Conservation (phyloP, 2,329 filamentous ascomycete species). For the Botrytis medusae region DNA sequence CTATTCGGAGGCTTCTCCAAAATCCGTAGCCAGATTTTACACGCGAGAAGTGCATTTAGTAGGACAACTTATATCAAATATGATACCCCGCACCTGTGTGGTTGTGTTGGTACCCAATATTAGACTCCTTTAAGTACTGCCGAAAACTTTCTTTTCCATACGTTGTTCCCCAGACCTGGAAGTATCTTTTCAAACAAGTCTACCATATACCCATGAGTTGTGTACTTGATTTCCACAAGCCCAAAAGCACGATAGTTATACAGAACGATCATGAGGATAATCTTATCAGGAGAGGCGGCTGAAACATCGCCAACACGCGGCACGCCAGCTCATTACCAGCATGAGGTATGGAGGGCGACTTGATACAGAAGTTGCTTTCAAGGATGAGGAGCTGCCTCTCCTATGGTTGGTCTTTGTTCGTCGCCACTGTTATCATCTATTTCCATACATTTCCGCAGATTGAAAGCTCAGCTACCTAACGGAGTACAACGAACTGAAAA, state of each 20-base stretch:
- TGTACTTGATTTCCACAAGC: background rate
- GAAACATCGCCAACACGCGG: constrained; percentile 12
- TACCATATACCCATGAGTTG: background rate
- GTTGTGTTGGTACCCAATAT: constrained; percentile 7
- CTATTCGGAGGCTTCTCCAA: constrained; percentile 1
- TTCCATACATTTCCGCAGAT: background rate
- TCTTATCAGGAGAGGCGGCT: background rate
- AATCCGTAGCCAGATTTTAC: background rate
- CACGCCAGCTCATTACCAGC: background rate
- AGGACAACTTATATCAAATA: constrained; percentile 7
- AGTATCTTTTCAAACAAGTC: background rate
- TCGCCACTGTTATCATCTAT: background rate
- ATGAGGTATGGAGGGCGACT: background rate
- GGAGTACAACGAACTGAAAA: background rate
- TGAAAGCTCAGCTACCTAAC: background rate
- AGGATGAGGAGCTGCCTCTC: background rate
- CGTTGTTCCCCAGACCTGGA: background rate
- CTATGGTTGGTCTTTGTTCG: background rate
- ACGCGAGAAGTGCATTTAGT: background rate
- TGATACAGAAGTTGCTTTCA: background rate
- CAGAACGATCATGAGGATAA: constrained; percentile 19
- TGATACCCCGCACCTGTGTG: constrained; percentile 10
- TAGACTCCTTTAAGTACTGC: background rate
- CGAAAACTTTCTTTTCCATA: background rate
- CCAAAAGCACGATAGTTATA: constrained; percentile 3